These are phyloP conservation scores for Lentinula boryana DNA, from an alignment of 768 basidiomycete species.

Conservation along the genomic window DNA sequence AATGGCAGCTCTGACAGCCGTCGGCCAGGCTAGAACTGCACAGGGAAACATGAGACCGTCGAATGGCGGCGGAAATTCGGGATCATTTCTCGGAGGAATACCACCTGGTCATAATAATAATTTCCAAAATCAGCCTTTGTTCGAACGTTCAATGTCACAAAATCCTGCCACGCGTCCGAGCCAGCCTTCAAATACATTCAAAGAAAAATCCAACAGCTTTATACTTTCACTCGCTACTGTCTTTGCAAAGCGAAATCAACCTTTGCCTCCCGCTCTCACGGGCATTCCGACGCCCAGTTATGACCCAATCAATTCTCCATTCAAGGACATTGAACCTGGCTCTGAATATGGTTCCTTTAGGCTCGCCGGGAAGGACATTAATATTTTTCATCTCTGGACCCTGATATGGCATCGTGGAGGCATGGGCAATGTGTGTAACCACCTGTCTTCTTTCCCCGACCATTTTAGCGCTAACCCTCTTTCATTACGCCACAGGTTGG, in stretches of 20 bases:
- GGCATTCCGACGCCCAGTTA: conserved; percentile 52
- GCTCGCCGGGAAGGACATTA: conserved; percentile 68
- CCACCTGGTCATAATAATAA: conserved; percentile 31
- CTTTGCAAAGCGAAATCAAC: conserved; percentile 51
- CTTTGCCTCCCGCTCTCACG: conserved; percentile 71
- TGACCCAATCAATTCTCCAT: conserved; percentile 57
- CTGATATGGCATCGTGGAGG: conserved; percentile 59
- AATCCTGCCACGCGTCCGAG: conserved; percentile 16
- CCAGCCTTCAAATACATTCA: conserved; percentile 27
- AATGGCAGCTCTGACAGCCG: conserved; percentile 65
- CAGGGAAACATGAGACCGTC: conserved; percentile 18
- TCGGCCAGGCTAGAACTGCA: conserved; percentile 1
- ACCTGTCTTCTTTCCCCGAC: conserved; percentile 10
- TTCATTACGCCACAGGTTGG: background rate
- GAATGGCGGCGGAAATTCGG: conserved; percentile 59
- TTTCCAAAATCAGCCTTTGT: conserved; percentile 20
- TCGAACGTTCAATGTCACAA: conserved; percentile 41
- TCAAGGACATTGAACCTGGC: conserved; percentile 61
- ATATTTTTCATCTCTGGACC: conserved; percentile 71
- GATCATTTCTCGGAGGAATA: conserved; percentile 62
- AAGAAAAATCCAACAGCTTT: conserved; percentile 57
- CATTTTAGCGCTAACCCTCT: background rate
- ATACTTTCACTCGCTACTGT: conserved; percentile 52
- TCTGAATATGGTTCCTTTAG: conserved; percentile 59
- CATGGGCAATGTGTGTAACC: conserved; percentile 44